Evolutionary conservation across 495 filamentous ascomycete genomes (phyloP).

Genomic region (Oleoguttula mirabilis): DNA sequence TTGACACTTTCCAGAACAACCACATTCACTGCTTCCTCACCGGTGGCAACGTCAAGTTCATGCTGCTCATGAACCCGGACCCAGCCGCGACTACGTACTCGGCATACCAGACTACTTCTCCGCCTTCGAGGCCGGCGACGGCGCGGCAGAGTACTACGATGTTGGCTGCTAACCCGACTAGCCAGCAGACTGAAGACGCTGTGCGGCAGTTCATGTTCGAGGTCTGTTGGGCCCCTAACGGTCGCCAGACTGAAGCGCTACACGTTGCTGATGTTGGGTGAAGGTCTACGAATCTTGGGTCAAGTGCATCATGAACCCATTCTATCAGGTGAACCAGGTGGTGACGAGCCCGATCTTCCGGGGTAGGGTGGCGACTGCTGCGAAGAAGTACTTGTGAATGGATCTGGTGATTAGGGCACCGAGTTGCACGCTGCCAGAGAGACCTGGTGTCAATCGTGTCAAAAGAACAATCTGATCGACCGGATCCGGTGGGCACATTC

Average conservation of each 20-base stretch:
- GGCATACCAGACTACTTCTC: constrained; percentile 20
- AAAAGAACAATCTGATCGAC: too few relatives aligned
- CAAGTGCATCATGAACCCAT: constrained; percentile 96
- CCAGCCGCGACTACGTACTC: constrained; percentile 35
- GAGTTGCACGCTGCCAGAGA: too few relatives aligned
- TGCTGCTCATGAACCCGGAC: constrained; percentile 69
- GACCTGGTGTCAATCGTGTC: too few relatives aligned
- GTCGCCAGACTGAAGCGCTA: too few relatives aligned
- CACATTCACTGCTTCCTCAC: constrained; percentile 90
- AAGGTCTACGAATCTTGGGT: constrained; percentile 84
- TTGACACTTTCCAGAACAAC: constrained; percentile 85
- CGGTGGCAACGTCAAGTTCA: constrained; percentile 67
- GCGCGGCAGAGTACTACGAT: constrained; percentile 34
- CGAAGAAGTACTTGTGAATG: constrained; percentile 78
- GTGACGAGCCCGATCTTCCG: constrained; percentile 79
- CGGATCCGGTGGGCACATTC: too few relatives aligned
- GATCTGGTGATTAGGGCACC: too few relatives aligned
- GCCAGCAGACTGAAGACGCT: constrained; percentile 83
- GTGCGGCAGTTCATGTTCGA: constrained; percentile 86
- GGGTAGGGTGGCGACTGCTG: constrained; percentile 65
- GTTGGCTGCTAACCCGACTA: constrained; percentile 62
- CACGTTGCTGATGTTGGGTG: too few relatives aligned
- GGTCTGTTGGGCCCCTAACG: too few relatives aligned
- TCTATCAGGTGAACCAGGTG: constrained; percentile 71
- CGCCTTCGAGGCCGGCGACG: constrained; percentile 28